Evolutionary conservation across 2,329 filamentous ascomycete species (phyloP), one percentile per base, ranked within the genome.

Genomic region (Xylaria sp.): DNA sequence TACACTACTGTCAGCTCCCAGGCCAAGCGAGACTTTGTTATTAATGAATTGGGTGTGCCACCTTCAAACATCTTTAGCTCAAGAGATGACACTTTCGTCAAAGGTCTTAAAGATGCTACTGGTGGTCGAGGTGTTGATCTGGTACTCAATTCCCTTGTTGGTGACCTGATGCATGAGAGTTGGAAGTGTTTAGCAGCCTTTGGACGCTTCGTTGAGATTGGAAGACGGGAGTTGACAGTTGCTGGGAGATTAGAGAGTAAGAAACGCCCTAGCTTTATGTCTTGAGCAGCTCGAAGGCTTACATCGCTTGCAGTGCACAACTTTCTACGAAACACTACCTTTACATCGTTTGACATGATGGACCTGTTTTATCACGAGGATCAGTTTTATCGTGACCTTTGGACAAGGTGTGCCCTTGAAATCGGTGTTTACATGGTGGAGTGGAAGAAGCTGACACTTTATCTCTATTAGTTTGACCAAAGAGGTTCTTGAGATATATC

Each of bases 311-410:
- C n/a, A n/a, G n/a, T 61, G 58, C 53, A 53, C n/a, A 53, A 53
- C n/a, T 61, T 61, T 47, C 21, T 53, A 1, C 47, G 57, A 23
- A 58, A 58, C 38, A 58, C 55, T 0, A 58, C 55, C 25, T 58
- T 58, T n/a, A 58, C 47, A 1, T 46, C 41, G 3, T 54, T 54
- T 11, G 52, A 54, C 17, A 40, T 54, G 0, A 31, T 76, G 77
- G 75, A 76, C 58, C n/a, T n/a, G n/a, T 23, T 69, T 71, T 25
- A 69, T 10, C 21, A 25, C 75, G 1, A 68, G 74, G 46, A 62
- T 25, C 10, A 9, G 67, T 1, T n/a, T 2, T 46, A 62, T 5
- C 43, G 49, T 21, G 4, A 29, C 5, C 13, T 48, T 3, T 55
- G 54, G 43, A 51, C n/a, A n/a, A n/a, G n/a, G n/a, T n/a, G n/a